Evolutionary conservation across 148 eudicot genomes (phyloP).

Genomic region (Salicornia ramosissima): DNA sequence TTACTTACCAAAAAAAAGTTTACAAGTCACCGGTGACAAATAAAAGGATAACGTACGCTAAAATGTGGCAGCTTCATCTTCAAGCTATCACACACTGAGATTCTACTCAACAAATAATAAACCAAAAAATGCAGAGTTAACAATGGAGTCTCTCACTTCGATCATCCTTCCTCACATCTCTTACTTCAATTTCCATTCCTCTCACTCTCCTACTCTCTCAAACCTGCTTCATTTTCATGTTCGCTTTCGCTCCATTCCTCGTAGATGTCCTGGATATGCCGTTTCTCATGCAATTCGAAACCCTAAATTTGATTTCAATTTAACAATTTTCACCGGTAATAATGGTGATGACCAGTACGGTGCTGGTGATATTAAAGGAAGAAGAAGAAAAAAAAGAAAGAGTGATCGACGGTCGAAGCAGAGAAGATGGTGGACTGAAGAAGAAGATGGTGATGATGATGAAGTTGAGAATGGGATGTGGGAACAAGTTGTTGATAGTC

Average conservation of each 20-base stretch:
- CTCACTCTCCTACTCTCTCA: neutral
- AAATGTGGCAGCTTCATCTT: neutral
- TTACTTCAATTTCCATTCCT: neutral
- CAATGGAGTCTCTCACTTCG: neutral
- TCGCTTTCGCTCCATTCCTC: neutral
- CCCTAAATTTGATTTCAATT: conserved; percentile 9
- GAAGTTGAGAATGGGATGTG: neutral
- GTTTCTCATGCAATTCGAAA: conserved; percentile 2
- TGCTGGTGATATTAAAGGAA: neutral
- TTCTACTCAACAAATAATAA: neutral
- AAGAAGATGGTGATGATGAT: neutral
- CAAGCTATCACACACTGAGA: neutral
- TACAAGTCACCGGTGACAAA: neutral
- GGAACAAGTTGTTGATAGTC: conserved; percentile 15
- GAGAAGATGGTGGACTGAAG: conserved; percentile 14
- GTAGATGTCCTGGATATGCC: neutral
- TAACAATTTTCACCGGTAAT: neutral
- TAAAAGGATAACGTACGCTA: neutral
- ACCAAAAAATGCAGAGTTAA: neutral
- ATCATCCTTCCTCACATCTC: neutral
- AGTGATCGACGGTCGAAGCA: conserved; percentile 11
- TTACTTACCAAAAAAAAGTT: no score
- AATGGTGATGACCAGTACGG: neutral
- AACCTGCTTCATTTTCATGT: neutral
- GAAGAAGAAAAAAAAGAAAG: neutral